Base-by-base conservation (phyloP, 2,329 filamentous ascomycete species). In the Fusarium neocosmosporiellum region DNA sequence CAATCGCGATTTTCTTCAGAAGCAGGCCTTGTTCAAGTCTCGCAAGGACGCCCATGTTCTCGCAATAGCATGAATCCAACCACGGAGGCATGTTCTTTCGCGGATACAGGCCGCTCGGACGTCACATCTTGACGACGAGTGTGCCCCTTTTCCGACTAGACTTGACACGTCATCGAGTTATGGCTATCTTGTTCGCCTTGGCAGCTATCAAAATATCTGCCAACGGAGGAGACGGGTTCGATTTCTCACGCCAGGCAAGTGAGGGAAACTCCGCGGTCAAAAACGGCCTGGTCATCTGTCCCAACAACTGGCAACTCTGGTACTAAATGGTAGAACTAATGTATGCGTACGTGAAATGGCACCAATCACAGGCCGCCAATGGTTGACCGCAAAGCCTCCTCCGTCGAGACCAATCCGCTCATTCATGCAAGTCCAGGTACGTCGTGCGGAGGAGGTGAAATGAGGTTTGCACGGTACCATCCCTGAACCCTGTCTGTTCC, bases 401-500 rank as follows among this genome's bases (percentile, higher is more conserved):
- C 33, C 43, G 37, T 58, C 37, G 48, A 58, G 46, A 54, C 55
- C 36, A 66, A 59, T 46, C 48, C 57, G 46, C 70, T 57, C 55
- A 64, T 64, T 68, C 73, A 68, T 70, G 65, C 69, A 72, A 68
- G 62, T 37, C 37, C 37, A 41, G 18, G 33, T 34, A 41, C 36
- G 53, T 58, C 57, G 59, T 34, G 65, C 50, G 59, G 62, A 70
- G 63, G 66, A 66, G 20, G 29, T 59, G 66, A 71, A 65, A 77
- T 76, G 74, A 77, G 60, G 68, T 68, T 70, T 74, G 59, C 59
- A 59, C 43, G 55, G 68, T 53, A 57, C 43, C 60, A 72, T 67
- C 69, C 75, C 66, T 75, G 69, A 77, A 76, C 75, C 74, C 65
- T 77, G 67, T 41, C 54, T 18, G 27, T 54, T 71, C 64, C 69